A percentile compares a stretch with the other conserved stretches of the same genome.
phyloP scores from a whole-genome alignment of 2,329 filamentous ascomycete species.

The Aspergillus candidus region DNA sequence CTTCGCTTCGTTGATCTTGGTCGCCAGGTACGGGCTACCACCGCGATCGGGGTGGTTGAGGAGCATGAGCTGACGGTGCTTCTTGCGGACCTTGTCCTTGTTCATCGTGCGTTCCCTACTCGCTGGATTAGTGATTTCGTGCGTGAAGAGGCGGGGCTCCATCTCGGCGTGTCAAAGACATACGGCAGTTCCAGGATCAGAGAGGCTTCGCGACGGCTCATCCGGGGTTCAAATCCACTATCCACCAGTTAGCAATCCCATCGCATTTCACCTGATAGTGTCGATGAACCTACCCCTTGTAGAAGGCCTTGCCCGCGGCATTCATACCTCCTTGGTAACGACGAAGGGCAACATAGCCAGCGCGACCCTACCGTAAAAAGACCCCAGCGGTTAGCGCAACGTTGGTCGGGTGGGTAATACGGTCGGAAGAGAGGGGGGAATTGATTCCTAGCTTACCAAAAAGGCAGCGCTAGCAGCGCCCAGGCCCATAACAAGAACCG shows the following conservation, averaged over 20 bases:
- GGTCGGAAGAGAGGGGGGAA: not conserved
- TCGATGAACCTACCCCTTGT: conserved; percentile 63
- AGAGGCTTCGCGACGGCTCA: conserved; percentile 86
- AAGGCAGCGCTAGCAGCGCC: conserved; percentile 60
- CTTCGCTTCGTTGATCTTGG: conserved; percentile 98
- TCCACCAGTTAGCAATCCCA: conserved; percentile 10
- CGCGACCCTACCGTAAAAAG: conserved; percentile 63
- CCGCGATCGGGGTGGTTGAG: conserved; percentile 97
- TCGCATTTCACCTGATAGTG: not conserved
- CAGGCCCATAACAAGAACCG: conserved; percentile 39
- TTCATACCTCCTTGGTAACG: conserved; percentile 64
- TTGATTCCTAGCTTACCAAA: conserved; percentile 55
- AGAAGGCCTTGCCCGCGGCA: conserved; percentile 82
- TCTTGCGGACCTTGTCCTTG: conserved; percentile 92
- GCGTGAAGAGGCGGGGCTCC: not conserved
- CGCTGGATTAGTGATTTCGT: conserved; percentile 6
- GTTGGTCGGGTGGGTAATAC: no score
- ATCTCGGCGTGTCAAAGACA: conserved; percentile 20
- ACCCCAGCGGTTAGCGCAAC: conserved; percentile 10
- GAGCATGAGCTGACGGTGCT: conserved; percentile 91
- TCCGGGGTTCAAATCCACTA: conserved; percentile 83
- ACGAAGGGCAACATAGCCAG: conserved; percentile 81
- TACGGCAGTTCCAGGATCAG: conserved; percentile 89
- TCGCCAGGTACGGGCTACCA: conserved; percentile 91
- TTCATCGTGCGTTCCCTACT: conserved; percentile 75